Conservation (phyloP, 352 stramenopile genomes). For the Phytophthora uliginosa region DNA sequence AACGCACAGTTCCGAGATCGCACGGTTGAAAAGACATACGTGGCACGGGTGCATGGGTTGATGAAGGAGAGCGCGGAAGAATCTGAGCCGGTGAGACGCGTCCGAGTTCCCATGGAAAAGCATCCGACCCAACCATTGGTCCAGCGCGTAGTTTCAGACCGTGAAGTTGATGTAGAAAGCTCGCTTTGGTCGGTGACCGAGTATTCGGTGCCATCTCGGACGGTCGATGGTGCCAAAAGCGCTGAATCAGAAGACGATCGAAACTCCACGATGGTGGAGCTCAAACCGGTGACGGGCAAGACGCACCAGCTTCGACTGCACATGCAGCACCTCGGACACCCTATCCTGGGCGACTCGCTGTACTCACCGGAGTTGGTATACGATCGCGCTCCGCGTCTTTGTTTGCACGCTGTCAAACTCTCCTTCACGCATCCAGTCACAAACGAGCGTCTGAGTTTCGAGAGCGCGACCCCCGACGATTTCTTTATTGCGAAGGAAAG, state of each 20-base stretch:
- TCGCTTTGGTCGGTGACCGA: slow-evolving; percentile 49
- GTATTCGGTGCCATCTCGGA: slow-evolving; percentile 31
- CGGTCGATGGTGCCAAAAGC: slow-evolving; percentile 3
- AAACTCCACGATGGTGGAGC: slow-evolving; percentile 58
- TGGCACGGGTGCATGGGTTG: slow-evolving; percentile 58
- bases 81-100: slow-evolving; percentile 28
- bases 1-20: slow-evolving; percentile 76
- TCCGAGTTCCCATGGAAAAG: slow-evolving; percentile 62
- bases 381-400: slow-evolving; percentile 51
- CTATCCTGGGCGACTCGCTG: slow-evolving; percentile 94
- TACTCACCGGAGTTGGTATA: slow-evolving; percentile 75
- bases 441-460: slow-evolving; percentile 41
- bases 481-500: slow-evolving; percentile 24
- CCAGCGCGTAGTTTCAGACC: slow-evolving; percentile 55
- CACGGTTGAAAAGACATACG: slow-evolving; percentile 68
- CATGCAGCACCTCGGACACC: slow-evolving; percentile 91
- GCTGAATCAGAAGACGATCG: background rate
- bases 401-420: slow-evolving; percentile 57
- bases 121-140: slow-evolving; percentile 57
- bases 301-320: slow-evolving; percentile 97
- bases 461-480: slow-evolving; percentile 31
- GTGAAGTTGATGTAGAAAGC: slow-evolving; percentile 30
- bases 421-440: slow-evolving; percentile 60
- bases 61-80: slow-evolving; percentile 27
- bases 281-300: slow-evolving; percentile 84